These are phyloP conservation scores for Arthrinium phaeospermum DNA, from an alignment of 2,329 filamentous ascomycete species.

Conservation along the genomic window DNA sequence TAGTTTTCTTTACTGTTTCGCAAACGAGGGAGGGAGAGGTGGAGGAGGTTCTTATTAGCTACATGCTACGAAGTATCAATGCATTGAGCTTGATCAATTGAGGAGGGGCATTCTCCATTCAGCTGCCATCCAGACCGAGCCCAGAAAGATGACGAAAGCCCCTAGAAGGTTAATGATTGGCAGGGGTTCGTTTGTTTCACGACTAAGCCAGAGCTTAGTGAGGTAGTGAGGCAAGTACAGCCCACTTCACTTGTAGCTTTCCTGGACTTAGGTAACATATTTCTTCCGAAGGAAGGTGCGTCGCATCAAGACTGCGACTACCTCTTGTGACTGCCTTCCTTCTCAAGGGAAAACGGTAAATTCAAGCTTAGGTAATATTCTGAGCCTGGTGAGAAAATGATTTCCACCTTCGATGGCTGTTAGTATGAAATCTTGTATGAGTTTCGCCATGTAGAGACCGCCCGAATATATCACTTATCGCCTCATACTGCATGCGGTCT, in stretches of 20 bases:
- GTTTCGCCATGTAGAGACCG: not conserved
- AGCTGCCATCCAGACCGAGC: not conserved
- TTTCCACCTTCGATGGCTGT: not conserved
- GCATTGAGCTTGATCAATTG: not conserved
- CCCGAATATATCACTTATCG: not conserved
- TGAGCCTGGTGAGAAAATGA: not conserved
- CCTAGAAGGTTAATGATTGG: not conserved
- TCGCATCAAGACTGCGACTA: not conserved
- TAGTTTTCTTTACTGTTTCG: not conserved
- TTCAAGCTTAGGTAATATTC: not conserved
- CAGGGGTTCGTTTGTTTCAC: slow-evolving; percentile 11
- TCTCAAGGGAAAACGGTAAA: not conserved
- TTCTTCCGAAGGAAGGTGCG: not conserved
- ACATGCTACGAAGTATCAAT: not conserved
- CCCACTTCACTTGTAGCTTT: not conserved
- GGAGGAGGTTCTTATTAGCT: not conserved
- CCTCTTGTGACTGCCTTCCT: not conserved
- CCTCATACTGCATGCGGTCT: not conserved
- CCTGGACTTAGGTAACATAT: not conserved
- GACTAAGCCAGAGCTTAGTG: not conserved
- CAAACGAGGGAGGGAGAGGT: slow-evolving; percentile 27
- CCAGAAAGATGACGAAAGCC: slow-evolving; percentile 2
- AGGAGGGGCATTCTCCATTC: not conserved
- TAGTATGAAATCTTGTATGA: not conserved
- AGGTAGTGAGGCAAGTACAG: not conserved